These are phyloP conservation scores for Nidula niveotomentosa DNA, from an alignment of 1,284 basidiomycete genomes.

Conservation along the genomic window DNA sequence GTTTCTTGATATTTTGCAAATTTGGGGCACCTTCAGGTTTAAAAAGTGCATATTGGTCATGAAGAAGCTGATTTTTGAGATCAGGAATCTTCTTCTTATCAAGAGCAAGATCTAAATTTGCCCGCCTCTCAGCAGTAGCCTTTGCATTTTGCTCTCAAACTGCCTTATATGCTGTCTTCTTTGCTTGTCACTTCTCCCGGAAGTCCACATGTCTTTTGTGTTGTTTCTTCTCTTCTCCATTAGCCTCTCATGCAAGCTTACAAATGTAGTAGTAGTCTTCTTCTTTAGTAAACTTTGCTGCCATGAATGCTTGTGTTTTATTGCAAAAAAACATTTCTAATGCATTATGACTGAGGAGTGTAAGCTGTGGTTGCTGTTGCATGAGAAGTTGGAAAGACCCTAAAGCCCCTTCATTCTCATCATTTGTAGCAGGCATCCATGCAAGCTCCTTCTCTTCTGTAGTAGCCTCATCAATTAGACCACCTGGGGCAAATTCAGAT, in stretches of 20 bases:
- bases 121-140: not conserved
- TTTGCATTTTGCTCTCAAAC: not conserved
- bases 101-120: not conserved
- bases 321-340: not conserved
- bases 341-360: not conserved
- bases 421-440: not conserved
- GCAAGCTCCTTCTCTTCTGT: not conserved
- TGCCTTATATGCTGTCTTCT: not conserved
- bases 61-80: not conserved
- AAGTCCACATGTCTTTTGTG: not conserved
- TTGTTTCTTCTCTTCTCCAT: not conserved
- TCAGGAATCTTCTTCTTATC: not conserved
- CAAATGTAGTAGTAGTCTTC: not conserved
- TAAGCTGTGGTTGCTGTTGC: not conserved
- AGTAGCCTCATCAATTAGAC: not conserved
- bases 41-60: not conserved
- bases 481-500: not conserved
- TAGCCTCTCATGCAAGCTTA: not conserved
- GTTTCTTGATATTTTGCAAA: not conserved
- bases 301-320: not conserved
- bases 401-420: not conserved
- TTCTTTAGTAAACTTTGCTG: not conserved
- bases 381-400: not conserved
- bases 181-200: not conserved
- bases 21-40: not conserved